Evolutionary conservation across 768 basidiomycete genomes (phyloP), one percentile per base, ranked within the genome.

Genomic region (Exsudoporus frostii): DNA sequence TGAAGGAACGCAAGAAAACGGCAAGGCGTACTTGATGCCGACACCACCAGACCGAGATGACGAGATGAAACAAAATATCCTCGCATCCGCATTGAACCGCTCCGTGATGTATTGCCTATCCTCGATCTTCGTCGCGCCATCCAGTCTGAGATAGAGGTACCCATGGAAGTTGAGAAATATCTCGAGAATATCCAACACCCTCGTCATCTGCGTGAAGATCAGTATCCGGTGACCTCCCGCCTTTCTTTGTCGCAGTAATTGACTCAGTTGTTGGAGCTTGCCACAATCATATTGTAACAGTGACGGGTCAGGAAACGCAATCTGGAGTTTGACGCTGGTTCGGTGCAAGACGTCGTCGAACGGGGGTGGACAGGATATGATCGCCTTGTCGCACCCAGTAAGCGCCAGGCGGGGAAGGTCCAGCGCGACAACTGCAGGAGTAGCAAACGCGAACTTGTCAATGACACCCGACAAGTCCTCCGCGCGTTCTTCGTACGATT

Each of bases 171-270:
- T 95, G 53, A 98, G 79, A 70, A 93, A 98, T 17, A 86, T 85
- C 67, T 98, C 95, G 48, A 98, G 79, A 54, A 98, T 92, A 66
- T 98, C 95, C 53, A 98, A 78, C 30, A 98, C 86, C 54, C 80
- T 79, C 29, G 95, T 96, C 95, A 98, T 98, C 64, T 98, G 95
- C 0, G 95, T 98, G 71, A 98, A 98, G 57, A 98, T 95, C 43
- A 98, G 78, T 24, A 90, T 79, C 7, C 95, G 88, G 66, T 97
- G 94, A 0, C 93, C 92, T 7, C 84, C 92, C 0, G 84, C 82
- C 65, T 94, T 92, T 70, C 84, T 89, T 68, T 90, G 82, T 41
- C 91, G 83, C 10, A 98, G 76, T 25, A 98, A 74, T 24, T 73
- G 74, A n/a, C 84, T 81, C 8, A 98, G 81, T 51, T 85, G 80